phyloP scores from a whole-genome alignment of 2,329 filamentous ascomycete species.

The Aspergillus felis region DNA sequence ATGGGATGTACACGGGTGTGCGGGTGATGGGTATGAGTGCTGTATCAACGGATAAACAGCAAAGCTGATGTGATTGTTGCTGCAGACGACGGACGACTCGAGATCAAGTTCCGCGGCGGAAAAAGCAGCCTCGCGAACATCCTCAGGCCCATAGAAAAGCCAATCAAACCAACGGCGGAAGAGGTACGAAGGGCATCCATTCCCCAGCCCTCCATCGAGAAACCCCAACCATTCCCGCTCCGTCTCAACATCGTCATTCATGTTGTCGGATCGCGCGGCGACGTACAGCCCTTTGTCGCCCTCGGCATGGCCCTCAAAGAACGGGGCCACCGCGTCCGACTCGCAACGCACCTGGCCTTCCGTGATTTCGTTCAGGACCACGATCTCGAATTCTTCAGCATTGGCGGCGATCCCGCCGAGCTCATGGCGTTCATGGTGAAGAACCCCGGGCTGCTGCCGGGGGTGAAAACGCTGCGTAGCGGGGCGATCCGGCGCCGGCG shows the following conservation, averaged over 20 bases:
- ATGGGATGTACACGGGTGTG: conserved; percentile 15
- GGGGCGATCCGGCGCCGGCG: conserved; percentile 74
- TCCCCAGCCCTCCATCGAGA: not conserved
- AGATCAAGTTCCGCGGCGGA: conserved; percentile 74
- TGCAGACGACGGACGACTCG: conserved; percentile 68
- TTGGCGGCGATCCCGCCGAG: conserved; percentile 71
- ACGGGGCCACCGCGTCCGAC: conserved; percentile 67
- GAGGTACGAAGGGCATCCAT: conserved; percentile 6
- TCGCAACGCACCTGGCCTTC: conserved; percentile 70
- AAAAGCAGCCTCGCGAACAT: conserved; percentile 63
- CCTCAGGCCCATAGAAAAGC: conserved; percentile 48
- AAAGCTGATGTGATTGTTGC: not conserved
- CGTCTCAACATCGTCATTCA: conserved; percentile 65
- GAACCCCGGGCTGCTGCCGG: conserved; percentile 80
- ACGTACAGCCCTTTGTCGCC: conserved; percentile 72
- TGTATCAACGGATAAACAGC: not conserved
- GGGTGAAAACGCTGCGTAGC: conserved; percentile 68
- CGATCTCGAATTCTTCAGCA: conserved; percentile 70
- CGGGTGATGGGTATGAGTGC: conserved; percentile 14
- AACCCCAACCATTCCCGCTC: conserved; percentile 6
- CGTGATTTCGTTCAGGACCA: conserved; percentile 65
- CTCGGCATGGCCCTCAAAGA: conserved; percentile 62
- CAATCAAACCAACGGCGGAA: not conserved
- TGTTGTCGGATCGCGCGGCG: conserved; percentile 69
- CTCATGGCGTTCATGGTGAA: conserved; percentile 91